Conservation (phyloP, 2,329 filamentous ascomycete genomes). For the Fusarium foetens region DNA sequence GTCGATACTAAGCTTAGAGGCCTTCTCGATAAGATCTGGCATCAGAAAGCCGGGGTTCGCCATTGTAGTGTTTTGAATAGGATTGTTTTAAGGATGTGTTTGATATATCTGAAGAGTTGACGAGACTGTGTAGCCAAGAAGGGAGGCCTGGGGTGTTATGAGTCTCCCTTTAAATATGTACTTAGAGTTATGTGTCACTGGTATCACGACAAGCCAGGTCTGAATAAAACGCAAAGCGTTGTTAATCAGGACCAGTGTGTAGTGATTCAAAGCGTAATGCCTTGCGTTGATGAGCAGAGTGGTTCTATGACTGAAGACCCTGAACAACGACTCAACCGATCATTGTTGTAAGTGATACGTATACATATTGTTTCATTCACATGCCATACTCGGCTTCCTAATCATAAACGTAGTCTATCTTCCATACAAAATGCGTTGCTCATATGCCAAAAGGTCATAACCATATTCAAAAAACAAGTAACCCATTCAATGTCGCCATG, state of each 20-base stretch:
- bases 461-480: neutral
- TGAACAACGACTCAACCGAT: neutral
- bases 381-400: conserved; percentile 13
- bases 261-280: neutral
- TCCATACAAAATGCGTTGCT: conserved; percentile 2
- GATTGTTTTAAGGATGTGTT: neutral
- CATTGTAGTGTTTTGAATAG: conserved; percentile 1
- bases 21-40: neutral
- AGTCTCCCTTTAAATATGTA: conserved; percentile 5
- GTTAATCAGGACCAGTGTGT: neutral
- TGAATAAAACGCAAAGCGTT: neutral
- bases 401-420: conserved; percentile 27
- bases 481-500: conserved; percentile 9
- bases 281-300: neutral
- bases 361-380: conserved; percentile 20
- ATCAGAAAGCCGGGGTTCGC: neutral
- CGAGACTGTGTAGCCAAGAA: neutral
- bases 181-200: neutral
- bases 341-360: neutral
- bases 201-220: neutral
- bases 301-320: neutral
- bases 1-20: neutral
- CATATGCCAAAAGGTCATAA: neutral
- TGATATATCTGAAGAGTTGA: neutral
- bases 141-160: neutral